A percentile compares a stretch with the other conserved stretches of the same genome.
phyloP scores from a whole-genome alignment of 1,284 basidiomycete species.

The Termitomyces sp. region DNA sequence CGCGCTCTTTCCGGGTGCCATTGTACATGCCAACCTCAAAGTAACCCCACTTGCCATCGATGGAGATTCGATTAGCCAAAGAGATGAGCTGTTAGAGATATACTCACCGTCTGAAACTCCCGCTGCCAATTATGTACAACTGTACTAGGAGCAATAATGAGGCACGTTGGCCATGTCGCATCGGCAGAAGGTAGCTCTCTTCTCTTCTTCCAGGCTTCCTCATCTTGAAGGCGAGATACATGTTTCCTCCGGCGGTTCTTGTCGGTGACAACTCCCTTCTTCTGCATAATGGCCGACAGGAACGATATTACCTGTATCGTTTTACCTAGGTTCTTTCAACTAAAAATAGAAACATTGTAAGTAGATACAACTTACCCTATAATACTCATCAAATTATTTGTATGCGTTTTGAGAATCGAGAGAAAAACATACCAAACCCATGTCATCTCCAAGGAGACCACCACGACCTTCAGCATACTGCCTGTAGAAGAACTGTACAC shows the following conservation, averaged over 20 bases:
- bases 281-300: slow-evolving; percentile 81
- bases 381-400: neutral
- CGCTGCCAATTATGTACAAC: slow-evolving; percentile 80
- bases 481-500: slow-evolving; percentile 70
- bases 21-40: slow-evolving; percentile 74
- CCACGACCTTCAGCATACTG: slow-evolving; percentile 61
- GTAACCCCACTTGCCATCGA: slow-evolving; percentile 59
- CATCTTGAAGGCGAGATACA: slow-evolving; percentile 60
- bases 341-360: neutral
- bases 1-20: slow-evolving; percentile 45
- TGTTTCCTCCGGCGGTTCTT: slow-evolving; percentile 54
- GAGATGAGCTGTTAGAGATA: neutral
- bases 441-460: slow-evolving; percentile 82
- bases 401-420: neutral
- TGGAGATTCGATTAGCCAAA: neutral
- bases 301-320: slow-evolving; percentile 89
- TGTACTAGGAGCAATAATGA: slow-evolving; percentile 77
- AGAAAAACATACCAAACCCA: slow-evolving; percentile 66
- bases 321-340: slow-evolving; percentile 47
- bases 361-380: slow-evolving; percentile 21
- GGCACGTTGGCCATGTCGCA: slow-evolving; percentile 70
- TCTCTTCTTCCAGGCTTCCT: slow-evolving; percentile 44
- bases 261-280: slow-evolving; percentile 62
- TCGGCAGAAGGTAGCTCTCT: slow-evolving; percentile 60
- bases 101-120: slow-evolving; percentile 59